Conservation (phyloP, 2,329 filamentous ascomycete species). For the Clathrospora elynae region DNA sequence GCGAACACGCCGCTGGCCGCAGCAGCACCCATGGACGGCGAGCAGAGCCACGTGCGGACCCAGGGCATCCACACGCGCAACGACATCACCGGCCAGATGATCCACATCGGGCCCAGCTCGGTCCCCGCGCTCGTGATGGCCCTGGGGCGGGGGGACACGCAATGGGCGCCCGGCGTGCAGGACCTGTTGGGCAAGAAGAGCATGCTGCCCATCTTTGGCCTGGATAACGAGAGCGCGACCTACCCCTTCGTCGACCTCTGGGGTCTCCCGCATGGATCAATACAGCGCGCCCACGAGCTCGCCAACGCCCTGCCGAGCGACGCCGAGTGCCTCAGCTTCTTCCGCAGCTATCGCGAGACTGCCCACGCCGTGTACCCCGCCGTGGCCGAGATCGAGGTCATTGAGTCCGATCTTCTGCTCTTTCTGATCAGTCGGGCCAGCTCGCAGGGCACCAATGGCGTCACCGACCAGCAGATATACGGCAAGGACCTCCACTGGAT, state of each 20-base stretch:
- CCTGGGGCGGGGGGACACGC: constrained; percentile 51
- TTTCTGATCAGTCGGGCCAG: constrained; percentile 60
- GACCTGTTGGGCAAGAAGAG: constrained; percentile 63
- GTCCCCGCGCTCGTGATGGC: constrained; percentile 65
- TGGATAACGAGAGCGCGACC: constrained; percentile 68
- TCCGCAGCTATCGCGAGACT: constrained; percentile 63
- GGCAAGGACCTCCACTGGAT: constrained; percentile 64
- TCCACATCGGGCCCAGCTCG: constrained; percentile 66
- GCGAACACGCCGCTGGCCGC: constrained; percentile 44
- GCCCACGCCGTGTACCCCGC: constrained; percentile 66
- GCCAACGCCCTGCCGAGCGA: constrained; percentile 64
- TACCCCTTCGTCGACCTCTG: constrained; percentile 70
- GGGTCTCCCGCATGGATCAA: constrained; percentile 63
- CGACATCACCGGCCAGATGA: constrained; percentile 63
- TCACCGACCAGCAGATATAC: constrained; percentile 61
- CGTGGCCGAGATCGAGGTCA: constrained; percentile 60
- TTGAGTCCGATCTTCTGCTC: constrained; percentile 60
- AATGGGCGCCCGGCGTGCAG: constrained; percentile 58
- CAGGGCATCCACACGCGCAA: constrained; percentile 67
- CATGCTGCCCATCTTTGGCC: constrained; percentile 65
- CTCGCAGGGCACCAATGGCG: constrained; percentile 49
- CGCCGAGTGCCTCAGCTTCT: constrained; percentile 62
- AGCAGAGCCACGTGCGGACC: constrained; percentile 50
- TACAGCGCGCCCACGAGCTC: constrained; percentile 62
- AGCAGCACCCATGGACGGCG: constrained; percentile 44